phyloP scores from a whole-genome alignment of 306 rosid genomes.

The Quercus ilex region DNA sequence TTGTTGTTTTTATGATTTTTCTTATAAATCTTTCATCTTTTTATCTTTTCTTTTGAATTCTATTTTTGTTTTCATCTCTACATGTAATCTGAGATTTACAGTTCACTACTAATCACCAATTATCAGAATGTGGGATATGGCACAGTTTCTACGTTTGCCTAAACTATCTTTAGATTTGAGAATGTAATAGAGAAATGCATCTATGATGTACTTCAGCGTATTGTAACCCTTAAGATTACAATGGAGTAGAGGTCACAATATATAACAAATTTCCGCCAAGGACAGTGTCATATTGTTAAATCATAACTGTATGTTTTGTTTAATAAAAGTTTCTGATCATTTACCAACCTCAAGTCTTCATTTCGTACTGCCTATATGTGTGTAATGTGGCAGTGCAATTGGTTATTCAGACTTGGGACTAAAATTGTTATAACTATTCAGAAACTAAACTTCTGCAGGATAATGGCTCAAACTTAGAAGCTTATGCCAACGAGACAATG shows the following conservation, averaged over 20 bases:
- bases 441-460: constrained; percentile 30
- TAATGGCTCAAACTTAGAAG: constrained; percentile 44
- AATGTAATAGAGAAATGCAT: neutral
- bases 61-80: no score
- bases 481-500: constrained; percentile 16
- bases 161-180: neutral
- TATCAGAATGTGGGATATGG: neutral
- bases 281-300: no score
- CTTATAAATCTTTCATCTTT: neutral
- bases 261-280: neutral
- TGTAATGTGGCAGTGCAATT: neutral
- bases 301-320: neutral
- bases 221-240: neutral
- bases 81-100: neutral
- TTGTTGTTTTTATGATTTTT: neutral
- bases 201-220: neutral
- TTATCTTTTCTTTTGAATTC: neutral
- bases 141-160: neutral
- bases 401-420: neutral
- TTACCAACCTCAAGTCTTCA: neutral
- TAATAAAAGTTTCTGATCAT: neutral
- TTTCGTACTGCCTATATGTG: neutral
- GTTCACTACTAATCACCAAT: neutral
- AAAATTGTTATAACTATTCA: neutral
- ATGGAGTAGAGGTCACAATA: neutral